Conservation (phyloP, 345 rosid genomes). For the Sonneratia alba region DNA sequence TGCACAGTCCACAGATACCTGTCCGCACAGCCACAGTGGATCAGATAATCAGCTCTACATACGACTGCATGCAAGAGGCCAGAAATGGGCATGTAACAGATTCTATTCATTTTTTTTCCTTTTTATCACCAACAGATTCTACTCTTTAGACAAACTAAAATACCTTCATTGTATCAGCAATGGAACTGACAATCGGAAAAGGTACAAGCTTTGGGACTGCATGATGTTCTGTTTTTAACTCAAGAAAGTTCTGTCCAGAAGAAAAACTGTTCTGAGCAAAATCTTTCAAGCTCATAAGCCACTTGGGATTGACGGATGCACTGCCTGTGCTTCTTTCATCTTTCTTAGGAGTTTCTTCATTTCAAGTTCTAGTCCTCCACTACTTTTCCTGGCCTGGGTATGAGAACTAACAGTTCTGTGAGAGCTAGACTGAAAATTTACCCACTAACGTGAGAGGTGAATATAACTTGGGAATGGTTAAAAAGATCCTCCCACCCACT, state of each 20-base stretch:
- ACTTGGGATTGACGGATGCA: not conserved
- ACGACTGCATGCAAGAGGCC: too few species aligned
- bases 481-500: not conserved
- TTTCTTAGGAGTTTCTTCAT: not conserved
- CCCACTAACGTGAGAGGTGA: not conserved
- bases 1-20: conserved; percentile 92
- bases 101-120: not conserved
- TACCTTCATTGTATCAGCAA: not conserved
- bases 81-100: not conserved
- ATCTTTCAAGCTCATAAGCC: not conserved
- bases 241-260: not conserved
- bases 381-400: not conserved
- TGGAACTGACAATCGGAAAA: not conserved
- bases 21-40: conserved; percentile 6
- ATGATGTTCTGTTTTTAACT: not conserved
- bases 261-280: not conserved
- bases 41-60: not conserved
- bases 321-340: not conserved
- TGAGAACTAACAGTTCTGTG: not conserved
- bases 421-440: not conserved
- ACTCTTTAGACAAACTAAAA: not conserved
- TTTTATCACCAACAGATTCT: too few species aligned
- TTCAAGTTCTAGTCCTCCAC: not conserved
- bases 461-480: not conserved
- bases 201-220: not conserved